A percentile compares a stretch with the other conserved stretches of the same genome.
These are phyloP conservation scores for Tuber borchii DNA, from an alignment of 495 filamentous ascomycete species.

Conservation along the genomic window DNA sequence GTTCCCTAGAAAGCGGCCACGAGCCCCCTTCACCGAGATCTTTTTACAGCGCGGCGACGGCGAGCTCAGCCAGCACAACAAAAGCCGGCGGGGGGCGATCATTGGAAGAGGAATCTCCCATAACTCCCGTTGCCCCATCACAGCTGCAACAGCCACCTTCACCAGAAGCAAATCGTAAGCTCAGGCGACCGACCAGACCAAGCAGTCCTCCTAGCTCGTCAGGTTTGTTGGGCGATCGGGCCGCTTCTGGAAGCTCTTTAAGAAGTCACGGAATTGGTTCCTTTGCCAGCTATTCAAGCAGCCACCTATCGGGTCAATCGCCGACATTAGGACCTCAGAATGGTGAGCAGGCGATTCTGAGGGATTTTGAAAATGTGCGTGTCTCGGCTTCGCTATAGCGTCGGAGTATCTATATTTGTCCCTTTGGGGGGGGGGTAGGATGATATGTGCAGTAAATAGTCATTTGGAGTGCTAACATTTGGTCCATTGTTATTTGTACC, in stretches of 20 bases:
- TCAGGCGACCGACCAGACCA: conserved; percentile 27
- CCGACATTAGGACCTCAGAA: conserved; percentile 22
- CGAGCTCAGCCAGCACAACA: conserved; percentile 33
- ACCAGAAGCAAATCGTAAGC: conserved; percentile 28
- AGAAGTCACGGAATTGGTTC: conserved; percentile 28
- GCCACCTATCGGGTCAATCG: conserved; percentile 30
- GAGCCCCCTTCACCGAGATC: conserved; percentile 39
- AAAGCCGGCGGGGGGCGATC: conserved; percentile 26
- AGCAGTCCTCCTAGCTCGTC: conserved; percentile 28
- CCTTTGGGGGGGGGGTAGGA: background rate
- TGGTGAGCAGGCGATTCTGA: conserved; percentile 30
- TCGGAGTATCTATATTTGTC: conserved; percentile 27
- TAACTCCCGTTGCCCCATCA: conserved; percentile 13
- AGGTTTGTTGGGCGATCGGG: conserved; percentile 18
- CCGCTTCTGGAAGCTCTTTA: conserved; percentile 24
- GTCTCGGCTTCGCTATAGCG: conserved; percentile 21
- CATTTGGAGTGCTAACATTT: conserved; percentile 24
- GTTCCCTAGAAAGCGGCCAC: conserved; percentile 8
- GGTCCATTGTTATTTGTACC: conserved; percentile 13
- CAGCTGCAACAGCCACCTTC: conserved; percentile 28
- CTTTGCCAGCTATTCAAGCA: conserved; percentile 29
- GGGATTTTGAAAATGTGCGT: conserved; percentile 38
- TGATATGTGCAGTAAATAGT: background rate
- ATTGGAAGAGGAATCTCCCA: conserved; percentile 9
- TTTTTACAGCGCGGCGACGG: conserved; percentile 37